Evolutionary conservation across 768 basidiomycete genomes (phyloP), one percentile per base, ranked within the genome.

Genomic region (Pisolithus orientalis): DNA sequence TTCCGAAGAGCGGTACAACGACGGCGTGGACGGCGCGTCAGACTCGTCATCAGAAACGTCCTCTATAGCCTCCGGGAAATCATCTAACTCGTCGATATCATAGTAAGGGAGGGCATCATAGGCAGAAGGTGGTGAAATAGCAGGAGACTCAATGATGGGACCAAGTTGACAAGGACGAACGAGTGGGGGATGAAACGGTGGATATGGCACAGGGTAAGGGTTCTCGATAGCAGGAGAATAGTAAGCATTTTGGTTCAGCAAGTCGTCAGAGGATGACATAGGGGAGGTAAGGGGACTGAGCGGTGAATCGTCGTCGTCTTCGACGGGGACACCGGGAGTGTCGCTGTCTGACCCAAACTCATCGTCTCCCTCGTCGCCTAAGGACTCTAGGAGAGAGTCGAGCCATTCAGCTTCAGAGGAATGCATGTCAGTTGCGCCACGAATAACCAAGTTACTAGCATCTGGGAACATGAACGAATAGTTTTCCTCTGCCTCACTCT

Each of bases 11-110:
- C 75, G 75, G 58, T 77, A 75, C 44, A 80, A 59, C 39, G 79
- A 83, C 45, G 84, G 85, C 6, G 85, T 83, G 9, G 79, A 77
- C 9, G 75, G 79, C 5, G 78, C 71, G 59, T 90, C 88, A 14
- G 87, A 88, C 73, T 90, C 89, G 71, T 90, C 88, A 70, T 90
- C 89, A 43, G 88, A 90, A 37, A 78, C 80, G 68, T 90, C 88
- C 66, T 90, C 87, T 75, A 90, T 86, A 39, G 86, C 82, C 62
- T 90, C 88, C 42, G 86, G 87, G 40, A 82, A 75, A 62, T 85
- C 84, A 60, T 85, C 85, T 57, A 79, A 61, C 69, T 86, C 82
- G 69, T 85, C 80, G 59, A 66, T 63, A 54, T 81, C 75, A 62
- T 76, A 78, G 59, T 84, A 85, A 51, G 87, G 82, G 43, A 85